phyloP scores from a whole-genome alignment of 129 eudicot species.

The Flaveria bidentis region DNA sequence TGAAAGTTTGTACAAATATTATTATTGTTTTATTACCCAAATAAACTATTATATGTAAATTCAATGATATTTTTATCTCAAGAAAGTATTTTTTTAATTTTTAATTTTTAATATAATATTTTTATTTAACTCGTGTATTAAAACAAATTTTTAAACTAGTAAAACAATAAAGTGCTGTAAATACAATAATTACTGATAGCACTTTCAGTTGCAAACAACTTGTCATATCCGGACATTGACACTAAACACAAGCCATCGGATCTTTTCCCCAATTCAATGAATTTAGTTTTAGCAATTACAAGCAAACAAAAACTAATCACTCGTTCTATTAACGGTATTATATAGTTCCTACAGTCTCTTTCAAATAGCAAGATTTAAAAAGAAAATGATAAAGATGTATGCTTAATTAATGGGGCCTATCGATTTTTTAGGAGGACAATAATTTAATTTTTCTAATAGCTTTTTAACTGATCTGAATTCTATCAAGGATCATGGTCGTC shows the following conservation, averaged over 20 bases:
- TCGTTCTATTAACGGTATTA: background rate
- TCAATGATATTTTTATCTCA: too few relatives aligned
- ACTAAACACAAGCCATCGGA: background rate
- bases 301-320: constrained; percentile 5
- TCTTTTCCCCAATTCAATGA: constrained; percentile 1
- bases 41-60: too few relatives aligned
- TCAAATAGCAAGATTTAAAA: background rate
- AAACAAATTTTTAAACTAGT: background rate
- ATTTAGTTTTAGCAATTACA: background rate
- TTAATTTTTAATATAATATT: too few relatives aligned
- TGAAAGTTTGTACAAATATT: too few relatives aligned
- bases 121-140: too few relatives aligned
- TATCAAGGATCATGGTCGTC: background rate
- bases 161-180: background rate
- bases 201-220: background rate
- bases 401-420: background rate
- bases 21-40: too few relatives aligned
- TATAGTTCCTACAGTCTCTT: background rate
- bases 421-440: background rate
- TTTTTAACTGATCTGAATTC: background rate
- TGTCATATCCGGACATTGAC: background rate
- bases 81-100: too few relatives aligned
- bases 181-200: background rate
- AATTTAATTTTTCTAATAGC: background rate
- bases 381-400: background rate